Evolutionary conservation across 2,329 filamentous ascomycete genomes (phyloP).

Genomic region (Epichloe elymi): DNA sequence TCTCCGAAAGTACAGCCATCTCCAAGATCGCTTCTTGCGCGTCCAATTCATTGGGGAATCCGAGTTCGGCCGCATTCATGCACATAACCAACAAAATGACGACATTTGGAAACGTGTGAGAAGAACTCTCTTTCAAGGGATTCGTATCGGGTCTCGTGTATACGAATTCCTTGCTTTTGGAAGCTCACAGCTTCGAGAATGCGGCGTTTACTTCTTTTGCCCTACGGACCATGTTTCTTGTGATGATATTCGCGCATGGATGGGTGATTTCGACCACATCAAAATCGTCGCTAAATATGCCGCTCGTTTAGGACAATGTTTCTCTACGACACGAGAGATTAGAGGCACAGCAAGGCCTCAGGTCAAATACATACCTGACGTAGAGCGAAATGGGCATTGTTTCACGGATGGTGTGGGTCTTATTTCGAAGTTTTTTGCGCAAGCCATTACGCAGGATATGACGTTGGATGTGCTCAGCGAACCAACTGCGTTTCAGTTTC

Average conservation of each 20-base stretch:
- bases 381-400: slow-evolving; percentile 52
- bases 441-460: slow-evolving; percentile 60
- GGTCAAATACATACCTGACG: slow-evolving; percentile 52
- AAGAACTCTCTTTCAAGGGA: slow-evolving; percentile 61
- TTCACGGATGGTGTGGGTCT: slow-evolving; percentile 93
- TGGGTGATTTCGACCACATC: slow-evolving; percentile 77
- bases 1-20: slow-evolving; percentile 55
- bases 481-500: slow-evolving; percentile 83
- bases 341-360: slow-evolving; percentile 46
- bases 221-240: slow-evolving; percentile 53
- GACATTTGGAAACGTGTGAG: slow-evolving; percentile 64
- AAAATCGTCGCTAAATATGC: slow-evolving; percentile 77
- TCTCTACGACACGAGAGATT: slow-evolving; percentile 79
- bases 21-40: slow-evolving; percentile 69
- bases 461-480: slow-evolving; percentile 40
- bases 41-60: slow-evolving; percentile 84
- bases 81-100: slow-evolving; percentile 43
- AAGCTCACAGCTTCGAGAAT: slow-evolving; percentile 87
- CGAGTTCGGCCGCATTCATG: slow-evolving; percentile 40
- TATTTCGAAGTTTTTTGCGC: slow-evolving; percentile 70
- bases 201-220: slow-evolving; percentile 87
- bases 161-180: slow-evolving; percentile 91
- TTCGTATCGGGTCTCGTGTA: slow-evolving; percentile 65
- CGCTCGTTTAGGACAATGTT: slow-evolving; percentile 83
- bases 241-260: slow-evolving; percentile 67